Conservation (phyloP, 2,329 filamentous ascomycete genomes). For the Arthrobotrys sinensis region DNA sequence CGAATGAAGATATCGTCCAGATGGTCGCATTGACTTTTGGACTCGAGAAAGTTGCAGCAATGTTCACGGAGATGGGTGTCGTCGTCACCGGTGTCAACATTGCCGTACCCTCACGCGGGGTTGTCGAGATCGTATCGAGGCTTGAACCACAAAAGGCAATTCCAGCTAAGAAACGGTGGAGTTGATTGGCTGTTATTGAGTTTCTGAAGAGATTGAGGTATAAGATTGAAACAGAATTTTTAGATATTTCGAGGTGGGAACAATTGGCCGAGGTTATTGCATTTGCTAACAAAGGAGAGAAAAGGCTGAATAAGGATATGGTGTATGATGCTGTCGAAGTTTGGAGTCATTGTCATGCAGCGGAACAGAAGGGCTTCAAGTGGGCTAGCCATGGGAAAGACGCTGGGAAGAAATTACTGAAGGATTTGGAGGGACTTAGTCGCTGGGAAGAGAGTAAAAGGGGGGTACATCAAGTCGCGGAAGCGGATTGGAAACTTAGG, state of each 20-base stretch:
- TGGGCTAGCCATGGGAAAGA: slow-evolving; percentile 24
- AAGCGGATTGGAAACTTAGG: slow-evolving; percentile 44
- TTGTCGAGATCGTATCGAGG: slow-evolving; percentile 20
- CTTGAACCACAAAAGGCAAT: slow-evolving; percentile 11
- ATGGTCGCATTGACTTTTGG: slow-evolving; percentile 53
- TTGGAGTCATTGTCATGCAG: slow-evolving; percentile 10
- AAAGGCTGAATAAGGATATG: slow-evolving; percentile 30
- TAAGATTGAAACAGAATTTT: slow-evolving; percentile 43
- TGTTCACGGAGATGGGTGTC: slow-evolving; percentile 49
- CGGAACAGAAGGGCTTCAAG: slow-evolving; percentile 35
- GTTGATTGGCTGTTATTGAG: slow-evolving; percentile 46
- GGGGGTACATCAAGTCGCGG: slow-evolving; percentile 31
- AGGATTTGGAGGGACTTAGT: slow-evolving; percentile 32
- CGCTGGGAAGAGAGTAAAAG: slow-evolving; percentile 43
- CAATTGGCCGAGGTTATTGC: slow-evolving; percentile 35
- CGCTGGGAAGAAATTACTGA: slow-evolving; percentile 20
- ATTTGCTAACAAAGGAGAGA: slow-evolving; percentile 37
- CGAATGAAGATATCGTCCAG: slow-evolving; percentile 40
- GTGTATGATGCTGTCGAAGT: slow-evolving; percentile 42
- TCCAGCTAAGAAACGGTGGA: slow-evolving; percentile 37
- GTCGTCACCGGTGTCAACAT: slow-evolving; percentile 42
- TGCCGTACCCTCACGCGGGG: slow-evolving; percentile 32
- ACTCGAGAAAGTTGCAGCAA: slow-evolving; percentile 39
- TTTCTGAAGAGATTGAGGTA: slow-evolving; percentile 38
- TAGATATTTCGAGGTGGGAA: slow-evolving; percentile 41